Conservation (phyloP, 495 filamentous ascomycete genomes). For the Aspergillus coremiiformis region DNA sequence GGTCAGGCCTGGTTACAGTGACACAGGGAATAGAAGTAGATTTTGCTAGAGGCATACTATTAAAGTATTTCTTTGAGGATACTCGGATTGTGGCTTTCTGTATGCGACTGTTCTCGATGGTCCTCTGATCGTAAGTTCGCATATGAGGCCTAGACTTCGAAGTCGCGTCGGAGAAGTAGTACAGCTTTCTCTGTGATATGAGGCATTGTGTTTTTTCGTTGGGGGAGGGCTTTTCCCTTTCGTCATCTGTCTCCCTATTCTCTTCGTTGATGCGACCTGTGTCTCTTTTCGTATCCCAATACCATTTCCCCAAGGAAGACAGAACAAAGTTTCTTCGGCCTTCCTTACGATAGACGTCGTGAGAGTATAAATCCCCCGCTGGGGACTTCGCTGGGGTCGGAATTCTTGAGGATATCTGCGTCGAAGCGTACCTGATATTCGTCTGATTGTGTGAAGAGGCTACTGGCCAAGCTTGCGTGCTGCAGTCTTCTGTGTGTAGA, state of each 20-base stretch:
- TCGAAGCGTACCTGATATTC: neutral
- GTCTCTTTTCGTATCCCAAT: neutral
- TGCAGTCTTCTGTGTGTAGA: neutral
- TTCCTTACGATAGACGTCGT: constrained; percentile 12
- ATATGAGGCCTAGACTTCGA: neutral
- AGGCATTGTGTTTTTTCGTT: neutral
- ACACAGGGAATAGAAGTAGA: neutral
- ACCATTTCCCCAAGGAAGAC: constrained; percentile 7
- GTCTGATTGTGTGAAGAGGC: neutral
- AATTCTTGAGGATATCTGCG: constrained; percentile 8
- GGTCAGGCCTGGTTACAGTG: neutral
- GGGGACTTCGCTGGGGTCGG: constrained; percentile 13
- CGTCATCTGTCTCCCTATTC: neutral
- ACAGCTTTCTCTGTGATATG: neutral
- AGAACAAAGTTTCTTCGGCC: constrained; percentile 12
- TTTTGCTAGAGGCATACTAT: neutral
- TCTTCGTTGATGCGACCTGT: neutral
- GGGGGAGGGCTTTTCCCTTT: neutral
- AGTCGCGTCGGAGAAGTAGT: neutral
- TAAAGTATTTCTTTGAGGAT: neutral
- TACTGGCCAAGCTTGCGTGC: neutral
- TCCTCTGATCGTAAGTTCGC: neutral
- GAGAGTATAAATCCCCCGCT: constrained; percentile 7
- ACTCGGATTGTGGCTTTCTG: neutral
- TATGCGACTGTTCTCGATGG: neutral